These are phyloP conservation scores for Nectriaceae sp. DNA, from an alignment of 2,329 filamentous ascomycete genomes.

Conservation along the genomic window DNA sequence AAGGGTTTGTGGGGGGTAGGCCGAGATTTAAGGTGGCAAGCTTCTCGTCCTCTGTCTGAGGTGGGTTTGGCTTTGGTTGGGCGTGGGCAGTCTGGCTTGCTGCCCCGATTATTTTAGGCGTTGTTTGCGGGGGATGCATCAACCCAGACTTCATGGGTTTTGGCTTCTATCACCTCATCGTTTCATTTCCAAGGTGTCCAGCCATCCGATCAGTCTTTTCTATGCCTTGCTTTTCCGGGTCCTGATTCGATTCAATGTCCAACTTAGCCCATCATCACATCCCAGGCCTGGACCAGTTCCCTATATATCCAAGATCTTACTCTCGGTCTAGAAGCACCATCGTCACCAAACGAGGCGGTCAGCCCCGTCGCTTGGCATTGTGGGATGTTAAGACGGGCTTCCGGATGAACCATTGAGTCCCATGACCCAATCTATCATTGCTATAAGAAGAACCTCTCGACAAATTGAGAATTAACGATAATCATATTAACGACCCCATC, in stretches of 20 bases:
- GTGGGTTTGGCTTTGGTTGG: constrained; percentile 19
- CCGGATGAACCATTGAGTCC: too few relatives aligned
- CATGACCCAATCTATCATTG: too few relatives aligned
- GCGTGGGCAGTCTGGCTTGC: constrained; percentile 20
- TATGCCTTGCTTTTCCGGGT: neutral
- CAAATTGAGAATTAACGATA: too few relatives aligned
- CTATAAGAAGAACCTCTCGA: too few relatives aligned
- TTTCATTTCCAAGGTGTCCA: constrained; percentile 1
- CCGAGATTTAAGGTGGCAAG: constrained; percentile 22
- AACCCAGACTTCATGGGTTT: neutral
- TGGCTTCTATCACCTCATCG: constrained; percentile 16
- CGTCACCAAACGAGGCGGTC: neutral
- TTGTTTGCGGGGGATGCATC: constrained; percentile 17
- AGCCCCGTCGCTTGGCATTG: neutral
- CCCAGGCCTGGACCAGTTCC: too few relatives aligned
- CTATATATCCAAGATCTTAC: neutral
- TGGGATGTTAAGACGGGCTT: too few relatives aligned
- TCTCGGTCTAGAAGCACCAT: neutral
- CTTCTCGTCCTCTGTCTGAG: constrained; percentile 14
- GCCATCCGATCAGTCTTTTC: neutral
- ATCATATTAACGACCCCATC: too few relatives aligned
- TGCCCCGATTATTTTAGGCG: constrained; percentile 30
- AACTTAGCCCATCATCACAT: too few relatives aligned
- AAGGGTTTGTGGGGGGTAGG: constrained; percentile 17
- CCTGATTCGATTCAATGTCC: too few relatives aligned